phyloP scores from a whole-genome alignment of 805 yeast genomes.

The Suhomyces sp. region DNA sequence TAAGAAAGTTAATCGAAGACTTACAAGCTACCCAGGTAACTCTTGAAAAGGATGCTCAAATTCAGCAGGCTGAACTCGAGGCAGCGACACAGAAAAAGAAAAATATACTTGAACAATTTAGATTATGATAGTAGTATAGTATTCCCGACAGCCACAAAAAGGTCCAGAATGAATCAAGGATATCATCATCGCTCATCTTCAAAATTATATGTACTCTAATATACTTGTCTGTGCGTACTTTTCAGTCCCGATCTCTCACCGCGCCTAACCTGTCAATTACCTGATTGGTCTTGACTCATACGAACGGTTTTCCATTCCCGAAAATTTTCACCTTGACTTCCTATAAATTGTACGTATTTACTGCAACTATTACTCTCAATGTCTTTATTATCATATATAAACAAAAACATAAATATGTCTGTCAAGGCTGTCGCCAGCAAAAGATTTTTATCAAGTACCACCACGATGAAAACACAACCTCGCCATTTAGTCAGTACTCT shows the following conservation, averaged over 20 bases:
- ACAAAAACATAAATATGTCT: slow-evolving; percentile 5
- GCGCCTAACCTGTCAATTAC: slow-evolving; percentile 14
- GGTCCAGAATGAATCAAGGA: too few relatives aligned
- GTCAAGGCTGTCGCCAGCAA: slow-evolving; percentile 5
- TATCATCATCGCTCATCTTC: too few relatives aligned
- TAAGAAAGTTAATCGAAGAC: not conserved
- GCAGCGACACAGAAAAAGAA: not conserved
- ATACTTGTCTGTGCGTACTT: not conserved
- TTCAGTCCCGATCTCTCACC: slow-evolving; percentile 11
- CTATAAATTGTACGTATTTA: too few relatives aligned
- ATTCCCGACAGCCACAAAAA: too few relatives aligned
- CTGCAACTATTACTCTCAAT: too few relatives aligned
- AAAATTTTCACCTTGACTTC: slow-evolving; percentile 8
- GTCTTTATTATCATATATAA: too few relatives aligned
- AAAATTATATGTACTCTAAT: slow-evolving; percentile 1
- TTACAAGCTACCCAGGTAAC: not conserved
- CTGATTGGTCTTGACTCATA: slow-evolving; percentile 11
- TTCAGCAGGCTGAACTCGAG: slow-evolving; percentile 5
- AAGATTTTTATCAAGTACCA: slow-evolving; percentile 6
- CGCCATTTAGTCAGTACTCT: slow-evolving; percentile 83
- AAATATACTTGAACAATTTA: not conserved
- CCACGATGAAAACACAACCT: slow-evolving; percentile 20
- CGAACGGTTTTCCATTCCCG: too few relatives aligned
- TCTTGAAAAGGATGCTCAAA: not conserved
- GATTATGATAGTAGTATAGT: too few relatives aligned